These are phyloP conservation scores for Musa schizocarpa DNA, from an alignment of 176 grass and related monocot genomes.

Conservation along the genomic window DNA sequence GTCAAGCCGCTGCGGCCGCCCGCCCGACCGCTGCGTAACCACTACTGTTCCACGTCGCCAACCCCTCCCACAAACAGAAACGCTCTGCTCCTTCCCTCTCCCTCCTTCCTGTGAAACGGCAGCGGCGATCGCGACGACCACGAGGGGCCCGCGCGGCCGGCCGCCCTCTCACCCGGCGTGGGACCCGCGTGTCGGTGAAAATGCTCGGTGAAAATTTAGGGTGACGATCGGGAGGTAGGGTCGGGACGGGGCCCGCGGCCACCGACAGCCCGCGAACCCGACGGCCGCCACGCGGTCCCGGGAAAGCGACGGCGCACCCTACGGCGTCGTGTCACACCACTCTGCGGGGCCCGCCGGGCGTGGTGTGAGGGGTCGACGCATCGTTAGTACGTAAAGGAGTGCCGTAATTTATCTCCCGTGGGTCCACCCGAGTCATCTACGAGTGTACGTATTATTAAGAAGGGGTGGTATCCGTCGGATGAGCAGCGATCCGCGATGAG, in stretches of 20 bases:
- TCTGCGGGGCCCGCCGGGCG: not conserved
- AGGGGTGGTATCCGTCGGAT: no score
- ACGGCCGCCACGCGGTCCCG: not conserved
- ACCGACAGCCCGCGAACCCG: not conserved
- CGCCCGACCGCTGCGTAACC: constrained; percentile 6
- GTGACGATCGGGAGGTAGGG: not conserved
- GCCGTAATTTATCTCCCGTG: not conserved
- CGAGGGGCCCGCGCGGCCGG: not conserved
- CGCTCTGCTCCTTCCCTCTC: not conserved
- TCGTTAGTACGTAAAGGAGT: not conserved
- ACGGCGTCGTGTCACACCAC: not conserved
- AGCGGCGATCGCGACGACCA: not conserved
- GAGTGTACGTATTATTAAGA: not conserved
- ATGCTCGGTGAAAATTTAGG: not conserved
- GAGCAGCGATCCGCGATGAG: no score
- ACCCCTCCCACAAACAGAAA: not conserved
- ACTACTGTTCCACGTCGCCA: not conserved
- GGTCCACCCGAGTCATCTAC: not conserved
- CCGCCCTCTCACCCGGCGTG: not conserved
- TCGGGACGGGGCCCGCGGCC: not conserved
- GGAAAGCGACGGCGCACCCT: not conserved
- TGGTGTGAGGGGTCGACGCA: not conserved
- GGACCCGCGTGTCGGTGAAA: not conserved
- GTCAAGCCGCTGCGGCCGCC: not conserved
- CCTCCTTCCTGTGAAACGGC: no score